Evolutionary conservation across 352 stramenopile species (phyloP), one percentile per base, ranked within the genome.

Genomic region (Phytophthora pluvialis): DNA sequence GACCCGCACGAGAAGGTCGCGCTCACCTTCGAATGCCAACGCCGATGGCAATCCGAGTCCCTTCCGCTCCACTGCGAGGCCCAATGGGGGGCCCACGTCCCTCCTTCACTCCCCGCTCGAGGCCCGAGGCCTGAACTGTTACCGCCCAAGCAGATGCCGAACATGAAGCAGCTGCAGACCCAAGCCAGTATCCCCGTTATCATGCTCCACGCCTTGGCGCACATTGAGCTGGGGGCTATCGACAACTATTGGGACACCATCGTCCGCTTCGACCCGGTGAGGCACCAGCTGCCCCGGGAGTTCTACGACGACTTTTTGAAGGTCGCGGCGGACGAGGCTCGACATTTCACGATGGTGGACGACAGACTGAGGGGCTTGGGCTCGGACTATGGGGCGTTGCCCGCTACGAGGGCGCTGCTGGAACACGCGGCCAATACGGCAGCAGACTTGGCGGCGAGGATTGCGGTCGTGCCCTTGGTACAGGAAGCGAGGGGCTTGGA

Each of bases 181-280:
- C 66, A 70, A 44, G 67, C 71, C 16, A 72, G 62, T 49, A 86
- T 94, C 28, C 79, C 83, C 0, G 70, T 94, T 25, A 70, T 78
- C 53, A 95, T 95, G 77, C 73, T 95, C 8, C 87, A 95, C 43
- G 81, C 83, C 6, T 72, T 95, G n/a, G 87, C 77, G 18, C 87
- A 95, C 70, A 95, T 95, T 62, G 87, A 95, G 57, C 75, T 95
- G 39, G 87, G 87, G 15, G 87, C 87, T 2, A 89, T 95, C 54
- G 87, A 95, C 64, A 95, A 95, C 54, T 95, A 95, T 64, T 94
- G 85, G 87, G 87, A 95, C 64, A 95, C 87, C 29, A 54, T 95
- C 47, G 83, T 92, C 47, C 87, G 87, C 29, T 95, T 94, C 48
- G 79, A 93, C 50, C 87, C 85, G 7, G 35, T 55, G 0, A 40